phyloP scores from a whole-genome alignment of 495 filamentous ascomycete species.

The Aspergillus affinis region DNA sequence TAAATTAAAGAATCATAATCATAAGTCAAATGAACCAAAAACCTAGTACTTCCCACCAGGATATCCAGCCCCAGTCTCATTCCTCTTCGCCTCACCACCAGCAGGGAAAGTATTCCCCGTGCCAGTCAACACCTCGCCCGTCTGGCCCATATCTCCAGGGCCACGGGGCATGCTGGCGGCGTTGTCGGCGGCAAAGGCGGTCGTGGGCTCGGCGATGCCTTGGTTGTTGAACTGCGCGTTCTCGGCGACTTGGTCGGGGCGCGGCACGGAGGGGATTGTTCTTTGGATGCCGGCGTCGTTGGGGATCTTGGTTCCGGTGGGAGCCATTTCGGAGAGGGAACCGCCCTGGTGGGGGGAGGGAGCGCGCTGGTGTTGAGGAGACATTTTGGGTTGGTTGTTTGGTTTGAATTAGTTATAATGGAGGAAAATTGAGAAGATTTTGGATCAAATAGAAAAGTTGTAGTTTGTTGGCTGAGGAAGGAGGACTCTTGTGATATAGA shows the following conservation, averaged over 20 bases:
- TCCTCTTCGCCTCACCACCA: constrained; percentile 44
- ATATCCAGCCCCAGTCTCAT: neutral
- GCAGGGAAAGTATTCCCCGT: constrained; percentile 49
- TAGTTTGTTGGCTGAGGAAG: no score
- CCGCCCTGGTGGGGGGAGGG: constrained; percentile 30
- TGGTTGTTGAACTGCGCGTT: constrained; percentile 30
- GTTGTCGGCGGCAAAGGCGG: constrained; percentile 52
- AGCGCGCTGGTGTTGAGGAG: neutral
- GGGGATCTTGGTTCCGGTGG: constrained; percentile 51
- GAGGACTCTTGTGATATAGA: no score
- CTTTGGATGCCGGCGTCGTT: constrained; percentile 52
- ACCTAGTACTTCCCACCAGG: neutral
- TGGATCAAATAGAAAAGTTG: no score
- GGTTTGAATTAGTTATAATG: no score
- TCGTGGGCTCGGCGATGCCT: constrained; percentile 31
- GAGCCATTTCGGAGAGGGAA: constrained; percentile 51
- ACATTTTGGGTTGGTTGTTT: constrained; percentile 10
- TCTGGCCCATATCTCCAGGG: constrained; percentile 44
- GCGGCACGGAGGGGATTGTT: constrained; percentile 56
- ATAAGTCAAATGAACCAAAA: no score
- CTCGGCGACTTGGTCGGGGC: constrained; percentile 48
- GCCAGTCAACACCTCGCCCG: constrained; percentile 51
- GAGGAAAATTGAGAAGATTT: no score
- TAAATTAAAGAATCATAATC: no score
- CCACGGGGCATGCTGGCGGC: constrained; percentile 50